Evolutionary conservation across 2,329 filamentous ascomycete genomes (phyloP).

Genomic region (Aspergillus proliferans): DNA sequence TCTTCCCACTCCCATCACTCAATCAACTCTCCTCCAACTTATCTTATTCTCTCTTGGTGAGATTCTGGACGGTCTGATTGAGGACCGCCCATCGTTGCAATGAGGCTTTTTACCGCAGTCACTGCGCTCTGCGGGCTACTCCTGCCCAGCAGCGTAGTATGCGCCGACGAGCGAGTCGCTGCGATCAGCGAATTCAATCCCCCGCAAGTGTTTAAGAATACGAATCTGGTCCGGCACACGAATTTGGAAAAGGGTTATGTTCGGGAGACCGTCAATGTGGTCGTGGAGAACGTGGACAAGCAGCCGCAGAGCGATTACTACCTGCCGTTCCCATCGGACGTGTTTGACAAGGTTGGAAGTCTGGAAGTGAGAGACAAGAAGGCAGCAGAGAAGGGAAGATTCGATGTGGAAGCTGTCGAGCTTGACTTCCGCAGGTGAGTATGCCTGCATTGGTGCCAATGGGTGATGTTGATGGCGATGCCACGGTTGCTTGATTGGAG

Average conservation of each 20-base stretch:
- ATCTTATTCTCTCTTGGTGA: slow-evolving; percentile 7
- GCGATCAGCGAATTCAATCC: slow-evolving; percentile 61
- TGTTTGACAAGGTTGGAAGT: slow-evolving; percentile 72
- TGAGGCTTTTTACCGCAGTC: slow-evolving; percentile 36
- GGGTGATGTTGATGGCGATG: slow-evolving; percentile 9
- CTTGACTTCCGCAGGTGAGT: slow-evolving; percentile 49
- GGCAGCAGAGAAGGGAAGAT: slow-evolving; percentile 59
- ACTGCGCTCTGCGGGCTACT: slow-evolving; percentile 31
- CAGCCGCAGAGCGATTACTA: slow-evolving; percentile 84
- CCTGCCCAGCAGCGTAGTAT: slow-evolving; percentile 28
- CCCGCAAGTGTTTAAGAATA: slow-evolving; percentile 87
- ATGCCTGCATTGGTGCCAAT: slow-evolving; percentile 47
- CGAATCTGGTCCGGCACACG: slow-evolving; percentile 81
- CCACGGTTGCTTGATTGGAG: slow-evolving; percentile 8
- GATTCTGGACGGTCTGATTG: slow-evolving; percentile 19
- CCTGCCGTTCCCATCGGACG: slow-evolving; percentile 71
- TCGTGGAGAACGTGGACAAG: slow-evolving; percentile 79
- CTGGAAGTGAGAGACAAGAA: slow-evolving; percentile 93
- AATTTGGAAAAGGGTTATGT: slow-evolving; percentile 91
- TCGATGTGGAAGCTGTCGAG: slow-evolving; percentile 63
- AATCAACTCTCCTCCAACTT: slow-evolving; percentile 10
- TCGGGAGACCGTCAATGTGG: slow-evolving; percentile 86
- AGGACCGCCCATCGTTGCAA: slow-evolving; percentile 25
- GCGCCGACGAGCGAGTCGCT: slow-evolving; percentile 30
- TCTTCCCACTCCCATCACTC: slow-evolving; percentile 4